Evolutionary conservation across 306 rosid genomes (phyloP).

Genomic region (Macrotyloma uniflorum): DNA sequence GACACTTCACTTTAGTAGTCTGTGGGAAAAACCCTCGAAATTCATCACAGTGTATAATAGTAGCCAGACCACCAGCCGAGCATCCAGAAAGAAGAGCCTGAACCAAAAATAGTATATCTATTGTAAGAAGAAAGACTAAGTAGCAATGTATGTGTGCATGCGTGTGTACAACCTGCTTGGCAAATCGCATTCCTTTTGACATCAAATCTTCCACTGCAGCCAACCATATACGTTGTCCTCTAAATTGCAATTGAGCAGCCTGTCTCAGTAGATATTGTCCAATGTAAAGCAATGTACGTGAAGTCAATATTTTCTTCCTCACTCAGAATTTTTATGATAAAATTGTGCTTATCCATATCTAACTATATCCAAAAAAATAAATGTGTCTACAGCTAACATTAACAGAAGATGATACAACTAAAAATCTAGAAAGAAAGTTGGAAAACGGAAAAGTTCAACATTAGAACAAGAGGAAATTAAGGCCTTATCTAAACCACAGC

Average conservation of each 20-base stretch:
- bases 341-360: neutral
- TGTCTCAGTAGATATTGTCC: slow-evolving; percentile 27
- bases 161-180: slow-evolving; percentile 65
- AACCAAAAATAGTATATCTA: slow-evolving; percentile 22
- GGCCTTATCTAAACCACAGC: neutral
- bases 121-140: slow-evolving; percentile 27
- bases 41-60: slow-evolving; percentile 85
- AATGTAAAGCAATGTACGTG: neutral
- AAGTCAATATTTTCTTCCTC: slow-evolving; percentile 23
- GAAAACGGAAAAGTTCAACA: neutral
- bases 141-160: neutral
- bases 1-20: slow-evolving; percentile 79
- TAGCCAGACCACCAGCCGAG: slow-evolving; percentile 91
- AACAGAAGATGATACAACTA: neutral
- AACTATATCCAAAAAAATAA: neutral
- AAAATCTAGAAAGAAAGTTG: slow-evolving; percentile 2
- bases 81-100: slow-evolving; percentile 99
- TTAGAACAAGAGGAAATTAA: neutral
- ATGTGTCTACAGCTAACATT: slow-evolving; percentile 14
- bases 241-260: slow-evolving; percentile 73
- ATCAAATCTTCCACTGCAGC: slow-evolving; percentile 84
- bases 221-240: slow-evolving; percentile 90
- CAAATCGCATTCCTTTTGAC: slow-evolving; percentile 85
- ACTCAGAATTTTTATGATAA: neutral
- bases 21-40: slow-evolving; percentile 63